phyloP scores from a whole-genome alignment of 805 yeast genomes.

The Myxozyma geophila region DNA sequence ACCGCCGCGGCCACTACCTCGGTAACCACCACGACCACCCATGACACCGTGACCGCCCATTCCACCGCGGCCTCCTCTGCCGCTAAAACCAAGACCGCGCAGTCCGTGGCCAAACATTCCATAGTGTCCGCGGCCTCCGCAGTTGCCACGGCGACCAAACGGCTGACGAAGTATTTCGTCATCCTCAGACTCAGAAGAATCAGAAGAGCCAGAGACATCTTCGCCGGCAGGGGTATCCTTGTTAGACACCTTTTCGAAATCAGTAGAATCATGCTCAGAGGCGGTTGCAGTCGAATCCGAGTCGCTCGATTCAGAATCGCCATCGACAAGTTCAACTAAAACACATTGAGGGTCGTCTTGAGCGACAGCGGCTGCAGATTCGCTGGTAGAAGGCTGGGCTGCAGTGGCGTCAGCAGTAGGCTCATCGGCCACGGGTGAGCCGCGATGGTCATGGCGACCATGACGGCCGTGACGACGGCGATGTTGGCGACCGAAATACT shows the following conservation, averaged over 20 bases:
- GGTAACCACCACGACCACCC: neutral
- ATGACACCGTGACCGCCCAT: neutral
- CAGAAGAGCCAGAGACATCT: neutral
- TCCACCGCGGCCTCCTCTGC: neutral
- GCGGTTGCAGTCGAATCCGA: neutral
- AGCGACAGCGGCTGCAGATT: neutral
- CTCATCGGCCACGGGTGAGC: constrained; percentile 38
- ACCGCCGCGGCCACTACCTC: neutral
- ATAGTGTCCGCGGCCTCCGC: too few relatives aligned
- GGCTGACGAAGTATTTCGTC: neutral
- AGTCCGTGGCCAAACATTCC: too few relatives aligned
- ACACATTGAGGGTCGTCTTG: neutral
- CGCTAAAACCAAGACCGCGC: constrained; percentile 2
- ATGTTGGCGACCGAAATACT: neutral
- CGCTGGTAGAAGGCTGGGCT: neutral
- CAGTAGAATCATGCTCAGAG: neutral
- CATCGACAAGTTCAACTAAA: neutral
- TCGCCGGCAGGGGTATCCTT: neutral
- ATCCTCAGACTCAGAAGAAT: neutral
- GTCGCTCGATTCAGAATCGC: neutral
- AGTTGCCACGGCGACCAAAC: neutral
- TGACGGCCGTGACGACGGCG: constrained; percentile 1
- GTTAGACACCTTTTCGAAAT: neutral
- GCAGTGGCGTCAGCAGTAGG: neutral
- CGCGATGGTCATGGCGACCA: constrained; percentile 46